phyloP scores from a whole-genome alignment of 2,329 filamentous ascomycete species.

The Rhexocercosporidium sp. region DNA sequence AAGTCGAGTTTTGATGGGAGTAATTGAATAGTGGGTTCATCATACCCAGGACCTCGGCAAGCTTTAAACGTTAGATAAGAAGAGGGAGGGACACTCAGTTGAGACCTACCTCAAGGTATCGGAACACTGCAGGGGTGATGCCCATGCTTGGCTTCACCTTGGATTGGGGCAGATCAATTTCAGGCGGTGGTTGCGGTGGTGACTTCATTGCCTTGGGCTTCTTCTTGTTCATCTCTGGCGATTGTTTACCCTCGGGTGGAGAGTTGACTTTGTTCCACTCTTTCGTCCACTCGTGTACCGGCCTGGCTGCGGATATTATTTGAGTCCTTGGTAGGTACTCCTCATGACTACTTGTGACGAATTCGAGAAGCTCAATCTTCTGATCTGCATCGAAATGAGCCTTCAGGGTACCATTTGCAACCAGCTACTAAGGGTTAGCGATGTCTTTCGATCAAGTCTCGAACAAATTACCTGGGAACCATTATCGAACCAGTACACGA shows the following conservation, averaged over 20 bases:
- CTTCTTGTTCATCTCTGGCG: slow-evolving; percentile 73
- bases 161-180: slow-evolving; percentile 64
- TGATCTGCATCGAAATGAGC: slow-evolving; percentile 80
- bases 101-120: slow-evolving; percentile 64
- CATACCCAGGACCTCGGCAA: slow-evolving; percentile 69
- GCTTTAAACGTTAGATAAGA: slow-evolving; percentile 45
- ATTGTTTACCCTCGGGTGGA: slow-evolving; percentile 58
- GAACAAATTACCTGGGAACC: slow-evolving; percentile 72
- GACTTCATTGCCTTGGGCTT: slow-evolving; percentile 65
- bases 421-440: slow-evolving; percentile 59
- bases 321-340: slow-evolving; percentile 80
- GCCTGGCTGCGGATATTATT: slow-evolving; percentile 65
- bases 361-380: slow-evolving; percentile 85
- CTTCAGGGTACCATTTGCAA: slow-evolving; percentile 76
- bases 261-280: slow-evolving; percentile 66
- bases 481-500: slow-evolving; percentile 89
- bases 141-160: slow-evolving; percentile 61
- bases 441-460: neutral
- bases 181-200: slow-evolving; percentile 62
- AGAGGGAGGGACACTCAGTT: neutral
- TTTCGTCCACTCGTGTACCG: slow-evolving; percentile 68
- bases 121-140: slow-evolving; percentile 64
- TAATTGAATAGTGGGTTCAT: slow-evolving; percentile 69
- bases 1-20: slow-evolving; percentile 57
- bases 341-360: slow-evolving; percentile 76